phyloP scores from a whole-genome alignment of 208 protist species.

The Trypanosoma grayi region DNA sequence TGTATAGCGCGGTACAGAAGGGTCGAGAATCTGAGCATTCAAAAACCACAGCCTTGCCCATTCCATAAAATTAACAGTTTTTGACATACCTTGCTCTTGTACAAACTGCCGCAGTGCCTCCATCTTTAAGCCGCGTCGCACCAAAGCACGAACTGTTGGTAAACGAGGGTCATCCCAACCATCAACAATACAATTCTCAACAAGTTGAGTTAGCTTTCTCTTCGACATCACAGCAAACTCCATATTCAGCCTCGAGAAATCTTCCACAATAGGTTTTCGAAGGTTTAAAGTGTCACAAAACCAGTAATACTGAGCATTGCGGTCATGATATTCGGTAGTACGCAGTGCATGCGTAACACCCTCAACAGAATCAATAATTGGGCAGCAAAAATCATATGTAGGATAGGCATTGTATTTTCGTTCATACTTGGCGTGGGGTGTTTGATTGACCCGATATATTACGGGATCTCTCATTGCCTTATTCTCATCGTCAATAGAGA shows the following conservation, averaged over 20 bases:
- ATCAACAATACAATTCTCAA: conserved; percentile 94
- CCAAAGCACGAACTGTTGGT: conserved; percentile 96
- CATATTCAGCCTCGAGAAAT: conserved; percentile 99
- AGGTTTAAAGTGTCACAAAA: conserved; percentile 92
- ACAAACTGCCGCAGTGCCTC: conserved; percentile 96
- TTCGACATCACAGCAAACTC: conserved; percentile 98
- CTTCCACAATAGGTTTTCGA: conserved; percentile 90
- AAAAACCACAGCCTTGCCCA: conserved; percentile 98
- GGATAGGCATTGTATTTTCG: conserved; percentile 95
- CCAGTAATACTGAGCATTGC: conserved; percentile 98
- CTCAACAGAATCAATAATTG: conserved; percentile 98
- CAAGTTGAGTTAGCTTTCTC: conserved; percentile 97
- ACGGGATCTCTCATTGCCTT: conserved; percentile 97
- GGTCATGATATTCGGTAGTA: conserved; percentile 98
- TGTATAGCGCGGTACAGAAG: conserved; percentile 96
- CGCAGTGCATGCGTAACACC: conserved; percentile 99
- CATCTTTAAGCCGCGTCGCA: conserved; percentile 97
- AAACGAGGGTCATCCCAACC: conserved; percentile 99
- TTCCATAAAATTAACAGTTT: conserved; percentile 96
- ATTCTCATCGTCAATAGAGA: conserved; percentile 95
- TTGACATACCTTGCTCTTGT: conserved; percentile 95
- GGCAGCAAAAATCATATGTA: conserved; percentile 99
- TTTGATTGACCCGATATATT: conserved; percentile 95
- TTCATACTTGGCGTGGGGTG: conserved; percentile 91
- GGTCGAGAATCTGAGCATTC: conserved; percentile 98